Evolutionary conservation across 2,329 filamentous ascomycete genomes (phyloP), one percentile per base, ranked within the genome.

Genomic region (Metarhizium sp.): DNA sequence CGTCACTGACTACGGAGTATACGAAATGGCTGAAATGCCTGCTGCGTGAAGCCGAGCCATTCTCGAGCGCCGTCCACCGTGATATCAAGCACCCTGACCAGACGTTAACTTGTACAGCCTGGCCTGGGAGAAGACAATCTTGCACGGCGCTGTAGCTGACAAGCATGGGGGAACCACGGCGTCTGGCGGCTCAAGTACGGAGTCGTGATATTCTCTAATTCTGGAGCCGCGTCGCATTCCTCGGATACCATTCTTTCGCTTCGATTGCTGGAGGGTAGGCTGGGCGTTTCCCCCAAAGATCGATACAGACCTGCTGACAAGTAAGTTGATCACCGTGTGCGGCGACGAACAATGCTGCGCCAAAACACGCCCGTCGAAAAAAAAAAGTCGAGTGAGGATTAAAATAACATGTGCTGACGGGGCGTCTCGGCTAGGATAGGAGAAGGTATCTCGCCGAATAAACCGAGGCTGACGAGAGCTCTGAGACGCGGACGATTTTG

Each of bases 1-100:
- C 50, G 76, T 77, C 2, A 53, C 69, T 11, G 79, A 82, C 65
- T 81, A 78, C 61, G 63, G 66, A 0, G 59, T 70, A 20, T 20
- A 20, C 71, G 2, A 74, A 72, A 59, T 84, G 79, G 80, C 59
- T 81, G 4, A 67, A 68, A 36, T 76, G 74, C 20, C 67, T 81
- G 30, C 64, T 83, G 29, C 61, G 69, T 13, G 42, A 63, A 52
- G 40, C 50, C 0, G 52, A 42, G 6, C 64, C 66, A 2, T 61
- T 69, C 16, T 64, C 66, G 1, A 20, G 58, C 6, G 57, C 47
- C 0, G 63, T 61, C 6, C 67, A 69, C 52, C 40, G 55, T 7
- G 66, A 69, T 16, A 62, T 73, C 14, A 62, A 62, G 34, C 63
- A 43, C 13, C 65, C 70, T 64, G 6, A 55, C 53, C 8, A 55